Evolutionary conservation across 768 basidiomycete genomes (phyloP).

Genomic region (Phaeotremella fagi): DNA sequence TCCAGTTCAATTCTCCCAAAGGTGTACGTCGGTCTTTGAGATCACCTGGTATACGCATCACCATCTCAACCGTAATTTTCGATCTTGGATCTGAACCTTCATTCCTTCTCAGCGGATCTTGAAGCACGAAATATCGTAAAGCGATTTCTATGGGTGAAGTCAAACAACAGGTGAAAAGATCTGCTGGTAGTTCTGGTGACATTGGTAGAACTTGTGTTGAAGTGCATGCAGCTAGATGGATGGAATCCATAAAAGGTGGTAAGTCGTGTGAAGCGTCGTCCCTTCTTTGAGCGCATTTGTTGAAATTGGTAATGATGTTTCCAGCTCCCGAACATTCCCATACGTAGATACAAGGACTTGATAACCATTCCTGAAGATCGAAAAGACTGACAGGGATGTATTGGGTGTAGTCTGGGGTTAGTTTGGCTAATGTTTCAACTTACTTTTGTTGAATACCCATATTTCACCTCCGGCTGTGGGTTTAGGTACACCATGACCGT

Average conservation of each 20-base stretch:
- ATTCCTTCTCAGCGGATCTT: constrained; percentile 63
- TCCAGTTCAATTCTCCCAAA: constrained; percentile 98
- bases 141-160: constrained; percentile 98
- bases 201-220: constrained; percentile 88
- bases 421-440: constrained; percentile 8
- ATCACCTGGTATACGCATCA: constrained; percentile 91
- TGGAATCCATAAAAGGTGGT: constrained; percentile 57
- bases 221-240: constrained; percentile 91
- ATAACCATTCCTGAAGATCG: constrained; percentile 89
- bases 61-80: constrained; percentile 66
- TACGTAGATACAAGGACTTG: constrained; percentile 88
- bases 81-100: constrained; percentile 57
- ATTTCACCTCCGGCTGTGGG: constrained; percentile 90
- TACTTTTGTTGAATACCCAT: constrained; percentile 91
- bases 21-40: constrained; percentile 94
- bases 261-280: constrained; percentile 52
- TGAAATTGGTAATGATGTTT: constrained; percentile 84
- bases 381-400: constrained; percentile 94
- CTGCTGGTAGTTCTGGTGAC: constrained; percentile 93
- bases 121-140: constrained; percentile 79
- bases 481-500: constrained; percentile 96
- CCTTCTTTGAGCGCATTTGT: constrained; percentile 51
- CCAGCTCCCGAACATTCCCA: constrained; percentile 99
- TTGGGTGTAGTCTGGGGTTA: constrained; percentile 69
- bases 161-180: constrained; percentile 93